A percentile compares a stretch with the other conserved stretches of the same genome.
Conservation (phyloP, 345 rosid genomes). For the Boechera stricta region DNA sequence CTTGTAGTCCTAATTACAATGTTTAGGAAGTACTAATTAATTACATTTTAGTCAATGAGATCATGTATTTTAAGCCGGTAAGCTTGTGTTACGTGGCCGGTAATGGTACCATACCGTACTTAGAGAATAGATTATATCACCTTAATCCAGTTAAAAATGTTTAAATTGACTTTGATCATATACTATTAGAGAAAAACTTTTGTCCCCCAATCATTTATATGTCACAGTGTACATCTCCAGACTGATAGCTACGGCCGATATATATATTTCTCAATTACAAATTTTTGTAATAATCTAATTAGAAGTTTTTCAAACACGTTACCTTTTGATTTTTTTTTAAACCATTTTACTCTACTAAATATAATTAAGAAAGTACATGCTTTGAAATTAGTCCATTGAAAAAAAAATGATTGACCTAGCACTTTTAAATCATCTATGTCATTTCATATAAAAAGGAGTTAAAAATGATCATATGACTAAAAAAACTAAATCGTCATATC, state of each 20-base stretch:
- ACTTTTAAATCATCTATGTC: too few relatives aligned
- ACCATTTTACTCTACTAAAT: not conserved
- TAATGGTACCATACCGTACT: conserved; percentile 41
- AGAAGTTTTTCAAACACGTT: not conserved
- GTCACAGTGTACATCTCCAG: conserved; percentile 8
- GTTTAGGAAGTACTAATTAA: conserved; percentile 1
- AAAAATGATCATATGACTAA: conserved; percentile 14
- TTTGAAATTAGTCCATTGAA: not conserved
- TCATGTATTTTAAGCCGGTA: conserved; percentile 2
- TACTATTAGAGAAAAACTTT: not conserved
- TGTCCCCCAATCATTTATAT: conserved; percentile 15
- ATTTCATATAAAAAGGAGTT: too few relatives aligned
- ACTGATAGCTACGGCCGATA: conserved; percentile 27
- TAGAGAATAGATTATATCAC: conserved; percentile 20
- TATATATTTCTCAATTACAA: not conserved
- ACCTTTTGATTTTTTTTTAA: not conserved
- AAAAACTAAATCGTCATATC: not conserved
- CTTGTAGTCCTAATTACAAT: conserved; percentile 2
- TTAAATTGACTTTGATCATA: conserved; percentile 6
- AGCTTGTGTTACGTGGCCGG: conserved; percentile 27
- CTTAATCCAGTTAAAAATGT: conserved; percentile 6
- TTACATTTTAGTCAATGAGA: not conserved
- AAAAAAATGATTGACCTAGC: not conserved
- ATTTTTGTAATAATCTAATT: not conserved
- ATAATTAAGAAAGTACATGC: not conserved